These are phyloP conservation scores for Ramichloridium luteum DNA, from an alignment of 2,329 filamentous ascomycete genomes.

Conservation along the genomic window DNA sequence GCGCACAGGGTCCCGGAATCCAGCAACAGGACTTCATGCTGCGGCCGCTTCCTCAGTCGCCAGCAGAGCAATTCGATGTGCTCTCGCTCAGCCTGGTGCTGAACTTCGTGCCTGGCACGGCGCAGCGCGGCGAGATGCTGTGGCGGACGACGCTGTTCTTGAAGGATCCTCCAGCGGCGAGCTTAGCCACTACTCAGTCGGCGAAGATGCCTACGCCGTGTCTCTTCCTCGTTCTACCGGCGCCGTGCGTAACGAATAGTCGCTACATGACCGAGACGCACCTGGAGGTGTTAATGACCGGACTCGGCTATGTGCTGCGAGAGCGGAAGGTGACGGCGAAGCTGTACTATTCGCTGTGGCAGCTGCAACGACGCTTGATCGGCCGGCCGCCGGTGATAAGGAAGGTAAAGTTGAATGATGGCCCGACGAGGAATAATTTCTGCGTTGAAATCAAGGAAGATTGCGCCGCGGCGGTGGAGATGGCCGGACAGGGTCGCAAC, in stretches of 20 bases:
- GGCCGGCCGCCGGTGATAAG: too few species aligned
- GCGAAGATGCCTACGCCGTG: conserved; percentile 42
- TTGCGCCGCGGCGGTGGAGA: too few species aligned
- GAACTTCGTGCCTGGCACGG: conserved; percentile 79
- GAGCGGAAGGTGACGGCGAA: conserved; percentile 67
- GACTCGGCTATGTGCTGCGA: conserved; percentile 57
- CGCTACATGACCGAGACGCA: conserved; percentile 68
- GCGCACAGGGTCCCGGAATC: conserved; percentile 73
- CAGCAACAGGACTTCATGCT: conserved; percentile 89
- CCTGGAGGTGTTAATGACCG: conserved; percentile 60
- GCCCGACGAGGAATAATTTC: conserved; percentile 78
- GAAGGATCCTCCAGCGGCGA: neutral
- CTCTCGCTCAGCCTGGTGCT: conserved; percentile 86
- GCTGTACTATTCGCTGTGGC: conserved; percentile 84
- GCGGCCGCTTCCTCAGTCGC: conserved; percentile 54
- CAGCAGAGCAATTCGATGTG: conserved; percentile 64
- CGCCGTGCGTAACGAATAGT: conserved; percentile 80
- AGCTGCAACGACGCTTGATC: conserved; percentile 28
- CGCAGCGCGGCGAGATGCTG: conserved; percentile 73
- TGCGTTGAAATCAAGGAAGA: conserved; percentile 59
- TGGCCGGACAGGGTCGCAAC: too few species aligned
- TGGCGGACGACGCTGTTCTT: conserved; percentile 62
- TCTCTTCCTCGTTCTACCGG: conserved; percentile 83
- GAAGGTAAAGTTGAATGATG: conserved; percentile 71
- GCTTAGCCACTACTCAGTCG: neutral